A percentile compares a stretch with the other conserved stretches of the same genome.
These are phyloP conservation scores for Rhizophagus prolifer DNA, from an alignment of 192 early-diverging fungal genomes.

Conservation along the genomic window DNA sequence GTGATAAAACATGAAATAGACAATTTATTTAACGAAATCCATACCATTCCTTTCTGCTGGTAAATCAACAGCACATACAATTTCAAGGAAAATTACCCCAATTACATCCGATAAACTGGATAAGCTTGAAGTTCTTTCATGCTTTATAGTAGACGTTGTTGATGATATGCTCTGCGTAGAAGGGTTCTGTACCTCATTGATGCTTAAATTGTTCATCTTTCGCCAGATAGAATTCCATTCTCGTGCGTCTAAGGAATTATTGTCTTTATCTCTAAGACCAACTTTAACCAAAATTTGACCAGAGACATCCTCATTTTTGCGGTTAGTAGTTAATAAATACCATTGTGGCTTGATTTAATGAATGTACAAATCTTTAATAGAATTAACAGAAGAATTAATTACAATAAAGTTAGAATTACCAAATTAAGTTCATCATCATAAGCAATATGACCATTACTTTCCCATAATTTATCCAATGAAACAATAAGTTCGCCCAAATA, in stretches of 20 bases:
- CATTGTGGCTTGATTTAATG: conserved; percentile 39
- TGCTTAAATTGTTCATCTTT: conserved; percentile 10
- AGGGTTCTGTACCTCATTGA: background rate
- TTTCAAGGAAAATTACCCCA: conserved; percentile 43
- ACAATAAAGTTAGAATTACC: conserved; percentile 29
- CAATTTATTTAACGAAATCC: background rate
- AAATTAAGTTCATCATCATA: conserved; percentile 56
- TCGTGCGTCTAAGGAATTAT: conserved; percentile 15
- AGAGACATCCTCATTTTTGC: conserved; percentile 18
- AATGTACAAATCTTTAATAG: background rate
- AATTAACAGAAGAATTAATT: background rate
- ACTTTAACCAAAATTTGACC: conserved; percentile 25
- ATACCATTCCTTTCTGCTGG: conserved; percentile 41
- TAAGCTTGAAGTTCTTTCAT: background rate
- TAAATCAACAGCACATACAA: conserved; percentile 38
- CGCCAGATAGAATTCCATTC: conserved; percentile 27
- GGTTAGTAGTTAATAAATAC: conserved; percentile 33
- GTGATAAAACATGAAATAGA: background rate
- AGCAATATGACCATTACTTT: conserved; percentile 37
- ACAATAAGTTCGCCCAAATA: conserved; percentile 67
- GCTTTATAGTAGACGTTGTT: background rate
- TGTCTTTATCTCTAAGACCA: conserved; percentile 26
- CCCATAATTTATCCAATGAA: conserved; percentile 57
- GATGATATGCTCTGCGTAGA: background rate
- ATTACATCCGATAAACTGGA: conserved; percentile 5